A percentile compares a stretch with the other conserved stretches of the same genome.
phyloP scores from a whole-genome alignment of 2,329 filamentous ascomycete genomes.

The Xylaria sp. region DNA sequence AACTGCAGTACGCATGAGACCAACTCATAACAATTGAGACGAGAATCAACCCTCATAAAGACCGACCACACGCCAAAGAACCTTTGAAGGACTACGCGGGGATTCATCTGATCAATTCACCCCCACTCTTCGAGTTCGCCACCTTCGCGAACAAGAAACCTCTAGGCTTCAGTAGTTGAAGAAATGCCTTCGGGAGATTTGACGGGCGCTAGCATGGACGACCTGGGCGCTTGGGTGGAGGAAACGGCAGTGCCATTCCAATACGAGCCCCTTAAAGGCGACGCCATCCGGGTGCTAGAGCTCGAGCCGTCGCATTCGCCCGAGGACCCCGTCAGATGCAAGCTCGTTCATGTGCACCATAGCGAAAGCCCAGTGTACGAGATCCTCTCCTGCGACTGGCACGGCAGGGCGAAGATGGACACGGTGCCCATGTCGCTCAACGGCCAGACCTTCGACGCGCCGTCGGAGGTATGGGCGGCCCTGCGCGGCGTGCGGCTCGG shows the following conservation, averaged over 20 bases:
- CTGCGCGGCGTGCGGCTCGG: constrained; percentile 9
- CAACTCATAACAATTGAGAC: too few relatives aligned
- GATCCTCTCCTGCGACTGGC: constrained; percentile 19
- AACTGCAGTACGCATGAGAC: too few relatives aligned
- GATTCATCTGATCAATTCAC: too few relatives aligned
- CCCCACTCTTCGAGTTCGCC: background rate
- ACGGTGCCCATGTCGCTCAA: constrained; percentile 13
- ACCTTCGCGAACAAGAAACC: background rate
- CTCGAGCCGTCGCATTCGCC: constrained; percentile 11
- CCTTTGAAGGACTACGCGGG: too few relatives aligned
- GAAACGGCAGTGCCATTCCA: constrained; percentile 11
- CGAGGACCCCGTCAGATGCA: constrained; percentile 19
- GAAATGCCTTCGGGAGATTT: constrained; percentile 4
- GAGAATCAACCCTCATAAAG: too few relatives aligned
- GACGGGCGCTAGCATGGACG: background rate
- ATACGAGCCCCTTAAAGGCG: constrained; percentile 8
- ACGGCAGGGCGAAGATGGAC: background rate
- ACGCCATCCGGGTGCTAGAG: constrained; percentile 13
- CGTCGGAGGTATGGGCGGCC: constrained; percentile 7
- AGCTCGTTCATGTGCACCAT: constrained; percentile 5
- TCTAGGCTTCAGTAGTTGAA: background rate
- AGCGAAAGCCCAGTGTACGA: constrained; percentile 9
- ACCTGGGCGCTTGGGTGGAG: constrained; percentile 14
- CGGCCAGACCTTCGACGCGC: constrained; percentile 8
- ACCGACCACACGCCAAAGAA: too few relatives aligned